Evolutionary conservation across 441 rosid genomes (phyloP).

Genomic region (Aleurites moluccanus): DNA sequence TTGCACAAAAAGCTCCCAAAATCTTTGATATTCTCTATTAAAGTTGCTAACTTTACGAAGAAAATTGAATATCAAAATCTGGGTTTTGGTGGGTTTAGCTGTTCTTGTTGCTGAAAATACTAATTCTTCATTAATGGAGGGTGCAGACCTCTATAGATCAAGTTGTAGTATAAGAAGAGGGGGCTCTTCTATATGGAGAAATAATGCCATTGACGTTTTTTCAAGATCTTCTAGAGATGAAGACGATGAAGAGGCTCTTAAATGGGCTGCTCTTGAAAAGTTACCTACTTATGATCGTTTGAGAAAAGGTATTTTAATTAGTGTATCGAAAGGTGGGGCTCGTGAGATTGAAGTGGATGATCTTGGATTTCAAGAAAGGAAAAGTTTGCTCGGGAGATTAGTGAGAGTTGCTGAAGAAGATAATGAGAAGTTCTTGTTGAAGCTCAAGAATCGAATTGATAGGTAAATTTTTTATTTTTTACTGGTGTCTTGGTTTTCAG

Average conservation of each 20-base stretch:
- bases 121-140: neutral
- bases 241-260: too few species aligned
- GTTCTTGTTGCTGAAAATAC: neutral
- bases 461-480: neutral
- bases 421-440: neutral
- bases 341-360: neutral
- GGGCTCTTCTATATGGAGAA: too few species aligned
- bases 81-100: constrained; percentile 1
- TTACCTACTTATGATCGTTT: too few species aligned
- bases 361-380: neutral
- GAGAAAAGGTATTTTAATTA: neutral
- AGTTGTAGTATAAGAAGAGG: too few species aligned
- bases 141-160: too few species aligned
- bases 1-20: neutral
- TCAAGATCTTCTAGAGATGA: too few species aligned
- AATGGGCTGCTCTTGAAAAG: too few species aligned
- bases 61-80: neutral
- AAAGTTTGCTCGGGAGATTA: neutral
- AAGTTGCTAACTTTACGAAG: neutral
- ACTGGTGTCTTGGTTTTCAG: neutral
- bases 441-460: neutral
- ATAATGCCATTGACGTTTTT: too few species aligned
- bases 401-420: neutral
- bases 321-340: too few species aligned
- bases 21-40: neutral